These are phyloP conservation scores for Mesembryanthemum crystallinum DNA, from an alignment of 148 eudicot genomes.

Conservation along the genomic window DNA sequence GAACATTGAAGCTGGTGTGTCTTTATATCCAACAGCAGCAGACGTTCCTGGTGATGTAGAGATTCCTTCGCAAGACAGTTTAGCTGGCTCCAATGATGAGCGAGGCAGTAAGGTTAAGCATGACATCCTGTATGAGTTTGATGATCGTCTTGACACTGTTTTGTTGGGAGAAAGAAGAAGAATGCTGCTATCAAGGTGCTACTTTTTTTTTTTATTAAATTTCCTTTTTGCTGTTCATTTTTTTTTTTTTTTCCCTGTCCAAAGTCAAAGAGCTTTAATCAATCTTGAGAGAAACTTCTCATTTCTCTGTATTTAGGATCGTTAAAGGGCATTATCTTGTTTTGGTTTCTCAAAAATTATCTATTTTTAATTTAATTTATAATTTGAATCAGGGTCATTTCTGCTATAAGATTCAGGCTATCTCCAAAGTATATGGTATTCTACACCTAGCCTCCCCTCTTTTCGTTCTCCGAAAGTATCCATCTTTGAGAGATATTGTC, in stretches of 20 bases:
- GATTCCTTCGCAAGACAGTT: constrained; percentile 19
- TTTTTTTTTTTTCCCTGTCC: neutral
- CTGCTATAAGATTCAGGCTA: neutral
- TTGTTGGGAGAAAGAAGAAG: constrained; percentile 49
- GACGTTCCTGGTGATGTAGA: constrained; percentile 22
- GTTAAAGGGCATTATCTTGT: neutral
- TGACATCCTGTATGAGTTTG: constrained; percentile 36
- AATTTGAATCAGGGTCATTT: neutral
- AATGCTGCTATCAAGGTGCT: constrained; percentile 65
- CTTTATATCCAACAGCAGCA: constrained; percentile 18
- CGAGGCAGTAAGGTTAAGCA: constrained; percentile 28
- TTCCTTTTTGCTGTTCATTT: neutral
- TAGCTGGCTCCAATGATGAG: constrained; percentile 14
- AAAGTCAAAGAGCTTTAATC: neutral
- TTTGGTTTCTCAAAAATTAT: neutral
- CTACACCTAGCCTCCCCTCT: neutral
- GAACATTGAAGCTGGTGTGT: constrained; percentile 6
- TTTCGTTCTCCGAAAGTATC: neutral
- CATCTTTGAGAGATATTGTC: neutral
- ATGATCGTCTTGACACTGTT: constrained; percentile 58
- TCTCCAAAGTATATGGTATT: neutral
- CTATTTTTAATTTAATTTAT: neutral
- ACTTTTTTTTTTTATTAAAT: constrained; percentile 2
- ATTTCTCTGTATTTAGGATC: neutral
- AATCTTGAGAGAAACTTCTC: neutral